Evolutionary conservation across 768 basidiomycete genomes (phyloP).

Genomic region (Cystofilobasidium capitatum): DNA sequence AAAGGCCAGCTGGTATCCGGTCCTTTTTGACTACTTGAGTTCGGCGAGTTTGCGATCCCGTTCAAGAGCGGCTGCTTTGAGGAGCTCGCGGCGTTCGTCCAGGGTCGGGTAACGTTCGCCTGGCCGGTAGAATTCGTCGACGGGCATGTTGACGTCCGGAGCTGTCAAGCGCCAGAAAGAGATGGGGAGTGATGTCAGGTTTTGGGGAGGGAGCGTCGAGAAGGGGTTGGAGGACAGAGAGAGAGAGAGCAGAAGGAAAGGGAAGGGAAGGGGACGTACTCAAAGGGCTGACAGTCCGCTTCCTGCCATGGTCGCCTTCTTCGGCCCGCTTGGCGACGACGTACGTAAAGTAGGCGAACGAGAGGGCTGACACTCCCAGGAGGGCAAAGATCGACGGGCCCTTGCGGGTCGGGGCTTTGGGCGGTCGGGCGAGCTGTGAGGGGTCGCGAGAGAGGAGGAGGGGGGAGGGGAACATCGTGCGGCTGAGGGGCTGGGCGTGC

Average conservation of each 20-base stretch:
- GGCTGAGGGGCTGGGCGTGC: no score
- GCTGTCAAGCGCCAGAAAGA: not conserved
- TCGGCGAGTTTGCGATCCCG: no score
- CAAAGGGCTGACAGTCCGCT: not conserved
- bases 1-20: no score
- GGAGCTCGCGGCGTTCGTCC: not conserved
- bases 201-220: no score
- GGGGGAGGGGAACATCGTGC: not conserved
- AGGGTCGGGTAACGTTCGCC: not conserved
- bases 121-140: conserved; percentile 2
- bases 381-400: not conserved
- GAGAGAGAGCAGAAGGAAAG: not conserved
- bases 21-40: no score
- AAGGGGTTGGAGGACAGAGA: not conserved
- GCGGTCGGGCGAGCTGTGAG: not conserved
- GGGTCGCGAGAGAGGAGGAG: not conserved
- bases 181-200: not conserved
- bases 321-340: not conserved
- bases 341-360: not conserved
- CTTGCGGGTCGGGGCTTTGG: not conserved
- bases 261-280: not conserved
- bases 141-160: not conserved
- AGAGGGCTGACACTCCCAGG: no score
- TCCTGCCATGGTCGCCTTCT: not conserved
- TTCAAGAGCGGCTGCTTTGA: not conserved